Evolutionary conservation across 306 rosid species (phyloP).

Genomic region (Alnus glutinosa): DNA sequence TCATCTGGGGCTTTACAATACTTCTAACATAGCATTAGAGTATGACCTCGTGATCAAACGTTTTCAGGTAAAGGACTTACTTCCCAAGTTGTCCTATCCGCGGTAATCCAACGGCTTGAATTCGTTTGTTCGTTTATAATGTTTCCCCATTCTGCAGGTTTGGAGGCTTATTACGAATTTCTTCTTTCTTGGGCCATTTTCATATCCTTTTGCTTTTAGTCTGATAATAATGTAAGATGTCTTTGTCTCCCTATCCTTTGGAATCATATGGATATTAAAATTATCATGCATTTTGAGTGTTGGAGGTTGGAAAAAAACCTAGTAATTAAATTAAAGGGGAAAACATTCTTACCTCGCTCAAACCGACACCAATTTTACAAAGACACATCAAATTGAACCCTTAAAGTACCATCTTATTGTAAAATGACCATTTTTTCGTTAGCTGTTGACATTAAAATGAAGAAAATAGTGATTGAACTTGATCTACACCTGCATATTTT

Average conservation of each 20-base stretch:
- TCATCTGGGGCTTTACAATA: slow-evolving; percentile 40
- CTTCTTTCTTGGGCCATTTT: slow-evolving; percentile 77
- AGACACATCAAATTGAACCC: too few relatives aligned
- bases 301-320: background rate
- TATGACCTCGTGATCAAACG: slow-evolving; percentile 51
- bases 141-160: slow-evolving; percentile 35
- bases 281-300: background rate
- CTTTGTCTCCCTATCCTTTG: background rate
- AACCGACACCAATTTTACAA: too few relatives aligned
- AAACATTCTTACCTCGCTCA: too few relatives aligned
- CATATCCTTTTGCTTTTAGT: slow-evolving; percentile 50
- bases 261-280: background rate
- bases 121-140: slow-evolving; percentile 3
- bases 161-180: slow-evolving; percentile 76
- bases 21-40: slow-evolving; percentile 24
- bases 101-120: background rate
- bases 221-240: slow-evolving; percentile 58
- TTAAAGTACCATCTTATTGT: too few relatives aligned
- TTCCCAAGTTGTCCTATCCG: background rate
- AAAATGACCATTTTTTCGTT: too few relatives aligned
- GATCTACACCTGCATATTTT: too few relatives aligned
- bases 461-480: too few relatives aligned
- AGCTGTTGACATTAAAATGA: too few relatives aligned
- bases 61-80: slow-evolving; percentile 49
- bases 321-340: too few relatives aligned